Conservation (phyloP, 495 filamentous ascomycete species). For the Tuber magnatum region DNA sequence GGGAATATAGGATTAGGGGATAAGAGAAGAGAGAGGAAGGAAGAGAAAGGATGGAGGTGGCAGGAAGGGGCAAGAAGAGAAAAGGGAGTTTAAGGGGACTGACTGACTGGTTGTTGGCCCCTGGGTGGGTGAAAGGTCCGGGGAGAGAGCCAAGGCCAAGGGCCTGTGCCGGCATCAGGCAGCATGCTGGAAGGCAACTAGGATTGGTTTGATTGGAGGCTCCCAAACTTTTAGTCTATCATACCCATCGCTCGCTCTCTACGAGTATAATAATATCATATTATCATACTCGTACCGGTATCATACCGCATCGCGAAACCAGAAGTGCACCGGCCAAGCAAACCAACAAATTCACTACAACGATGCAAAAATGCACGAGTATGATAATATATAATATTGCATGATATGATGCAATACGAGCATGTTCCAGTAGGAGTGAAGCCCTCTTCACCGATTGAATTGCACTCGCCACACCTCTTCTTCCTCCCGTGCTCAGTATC, state of each 20-base stretch:
- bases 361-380: background rate
- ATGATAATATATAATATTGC: too few relatives aligned
- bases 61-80: constrained; percentile 9
- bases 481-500: background rate
- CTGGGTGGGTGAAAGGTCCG: background rate
- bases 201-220: background rate
- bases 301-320: too few relatives aligned
- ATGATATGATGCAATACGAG: too few relatives aligned
- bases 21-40: background rate
- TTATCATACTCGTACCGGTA: too few relatives aligned
- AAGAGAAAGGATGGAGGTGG: constrained; percentile 23
- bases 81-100: constrained; percentile 1
- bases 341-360: background rate
- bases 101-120: too few relatives aligned
- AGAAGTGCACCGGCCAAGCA: background rate
- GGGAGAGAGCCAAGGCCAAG: background rate
- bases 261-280: too few relatives aligned
- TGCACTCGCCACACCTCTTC: background rate
- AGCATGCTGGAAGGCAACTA: too few relatives aligned
- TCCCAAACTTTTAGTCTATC: background rate
- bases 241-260: background rate
- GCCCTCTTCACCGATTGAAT: background rate
- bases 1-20: background rate
- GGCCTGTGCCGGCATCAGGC: background rate
- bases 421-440: background rate